Base-by-base conservation (phyloP, 2,329 filamentous ascomycete species). In the Allantophomopsis lycopodina region DNA sequence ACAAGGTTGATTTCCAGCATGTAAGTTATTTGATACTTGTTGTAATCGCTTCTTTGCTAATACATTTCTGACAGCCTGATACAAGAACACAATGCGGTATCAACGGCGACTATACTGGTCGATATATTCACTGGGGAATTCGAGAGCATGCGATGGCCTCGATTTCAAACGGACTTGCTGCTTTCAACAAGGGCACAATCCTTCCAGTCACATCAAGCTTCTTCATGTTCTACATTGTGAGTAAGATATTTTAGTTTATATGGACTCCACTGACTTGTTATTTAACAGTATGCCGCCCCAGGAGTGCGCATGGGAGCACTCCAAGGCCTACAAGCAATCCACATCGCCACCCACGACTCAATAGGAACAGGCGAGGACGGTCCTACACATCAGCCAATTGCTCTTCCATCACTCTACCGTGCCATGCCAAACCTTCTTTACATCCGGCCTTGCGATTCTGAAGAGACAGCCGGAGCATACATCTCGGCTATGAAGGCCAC, bases 381-480 rank as follows among this genome's bases (percentile, higher is more conserved):
- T 0, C 74, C 73, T 0, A 78, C 74, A 0, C 74, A 79, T 46
- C 74, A 79, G 50, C 73, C 74, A 2, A 67, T 79, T 21, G 73
- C 66, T 30, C 58, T 79, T 0, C 65, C 68, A 8, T 55, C 65
- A 0, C 58, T 79, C 2, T 79, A 73, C 51, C 68, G 75, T 4
- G 67, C 73, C 17, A 79, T 79, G 73, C 74, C 73, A 0, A 76
- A 77, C 42, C 45, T 79, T 0, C 56, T 71, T 1, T 77, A 76
- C 50, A 73, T 79, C 40, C 68, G 74, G 0, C 74, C 74, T 0
- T 63, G 64, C 36, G 73, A 79, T 44, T 65, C 61, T 36, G 71
- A 79, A 48, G 74, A 79, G 52, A 64, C 61, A 0, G 64, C 65
- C 1, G 72, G 72, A 11, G 73, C 71, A 3, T 76, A 64, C 55